Conservation (phyloP, 176 grass and related monocot genomes). For the Elaeis guineensis region DNA sequence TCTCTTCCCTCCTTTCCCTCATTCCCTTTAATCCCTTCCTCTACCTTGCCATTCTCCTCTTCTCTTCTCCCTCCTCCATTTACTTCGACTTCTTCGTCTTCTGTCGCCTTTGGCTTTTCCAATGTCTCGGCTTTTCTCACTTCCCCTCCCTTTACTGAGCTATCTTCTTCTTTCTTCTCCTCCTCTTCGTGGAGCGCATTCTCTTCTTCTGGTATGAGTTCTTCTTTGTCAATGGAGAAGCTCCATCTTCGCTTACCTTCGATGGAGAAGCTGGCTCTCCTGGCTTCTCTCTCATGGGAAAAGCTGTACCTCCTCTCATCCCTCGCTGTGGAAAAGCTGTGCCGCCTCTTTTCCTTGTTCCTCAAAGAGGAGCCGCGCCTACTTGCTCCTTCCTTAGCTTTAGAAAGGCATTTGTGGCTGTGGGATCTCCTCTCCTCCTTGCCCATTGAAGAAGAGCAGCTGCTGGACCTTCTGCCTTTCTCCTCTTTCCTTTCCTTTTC, state of each 20-base stretch:
- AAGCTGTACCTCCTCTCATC: constrained; percentile 55
- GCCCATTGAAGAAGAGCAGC: constrained; percentile 26
- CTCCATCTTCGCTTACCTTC: constrained; percentile 65
- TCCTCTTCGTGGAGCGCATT: constrained; percentile 51
- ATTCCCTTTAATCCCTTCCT: constrained; percentile 18
- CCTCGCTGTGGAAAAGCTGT: constrained; percentile 73
- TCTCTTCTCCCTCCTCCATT: too few species aligned
- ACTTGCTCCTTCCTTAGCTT: constrained; percentile 18
- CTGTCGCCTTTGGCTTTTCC: too few species aligned
- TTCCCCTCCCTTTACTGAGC: too few species aligned
- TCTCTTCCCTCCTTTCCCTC: constrained; percentile 43
- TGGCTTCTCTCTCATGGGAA: constrained; percentile 52
- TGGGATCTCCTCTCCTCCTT: constrained; percentile 59
- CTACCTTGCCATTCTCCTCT: constrained; percentile 3
- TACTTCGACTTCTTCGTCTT: too few species aligned
- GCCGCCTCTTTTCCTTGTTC: constrained; percentile 45
- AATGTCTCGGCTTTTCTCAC: too few species aligned
- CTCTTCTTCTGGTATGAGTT: constrained; percentile 52
- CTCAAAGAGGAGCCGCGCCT: constrained; percentile 32
- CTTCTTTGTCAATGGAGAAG: constrained; percentile 83
- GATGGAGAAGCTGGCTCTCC: constrained; percentile 79
- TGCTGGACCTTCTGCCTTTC: constrained; percentile 17
- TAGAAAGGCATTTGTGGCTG: constrained; percentile 2
- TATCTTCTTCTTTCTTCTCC: too few species aligned
- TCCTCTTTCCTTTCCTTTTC: constrained; percentile 19